Evolutionary conservation across 2,329 filamentous ascomycete genomes (phyloP).

Genomic region (Acrodontium crateriforme): DNA sequence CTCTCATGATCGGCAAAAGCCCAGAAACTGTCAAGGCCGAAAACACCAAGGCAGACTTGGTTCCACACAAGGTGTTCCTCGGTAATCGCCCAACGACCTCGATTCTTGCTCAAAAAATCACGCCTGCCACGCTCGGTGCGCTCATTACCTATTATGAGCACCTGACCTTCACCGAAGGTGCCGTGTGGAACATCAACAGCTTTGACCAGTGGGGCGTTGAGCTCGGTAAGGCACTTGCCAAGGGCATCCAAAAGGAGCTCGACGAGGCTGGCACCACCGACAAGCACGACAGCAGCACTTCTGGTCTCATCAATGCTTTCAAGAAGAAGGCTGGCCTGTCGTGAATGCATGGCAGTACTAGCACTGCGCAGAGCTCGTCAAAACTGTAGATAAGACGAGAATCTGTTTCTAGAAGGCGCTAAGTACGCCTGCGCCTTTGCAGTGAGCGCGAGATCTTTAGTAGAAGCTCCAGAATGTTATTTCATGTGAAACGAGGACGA

Average conservation of each 20-base stretch:
- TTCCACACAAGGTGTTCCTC: constrained; percentile 98
- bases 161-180: constrained; percentile 92
- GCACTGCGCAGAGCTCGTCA: background rate
- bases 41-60: constrained; percentile 57
- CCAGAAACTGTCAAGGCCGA: constrained; percentile 66
- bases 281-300: constrained; percentile 77
- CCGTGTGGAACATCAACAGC: constrained; percentile 98
- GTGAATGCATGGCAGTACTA: constrained; percentile 4
- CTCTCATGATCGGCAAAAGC: constrained; percentile 77
- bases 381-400: background rate
- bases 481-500: no score
- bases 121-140: constrained; percentile 81
- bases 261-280: constrained; percentile 58
- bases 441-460: no score
- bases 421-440: no score
- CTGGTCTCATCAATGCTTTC: constrained; percentile 79
- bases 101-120: constrained; percentile 87
- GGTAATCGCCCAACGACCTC: constrained; percentile 95
- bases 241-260: constrained; percentile 55
- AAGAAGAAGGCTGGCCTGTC: constrained; percentile 54
- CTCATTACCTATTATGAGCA: constrained; percentile 99
- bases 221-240: constrained; percentile 89
- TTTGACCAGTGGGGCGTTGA: constrained; percentile 99
- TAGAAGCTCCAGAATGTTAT: no score
- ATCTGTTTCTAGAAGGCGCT: no score